These are phyloP conservation scores for Pythium periplocum DNA, from an alignment of 352 stramenopile genomes.

Conservation along the genomic window DNA sequence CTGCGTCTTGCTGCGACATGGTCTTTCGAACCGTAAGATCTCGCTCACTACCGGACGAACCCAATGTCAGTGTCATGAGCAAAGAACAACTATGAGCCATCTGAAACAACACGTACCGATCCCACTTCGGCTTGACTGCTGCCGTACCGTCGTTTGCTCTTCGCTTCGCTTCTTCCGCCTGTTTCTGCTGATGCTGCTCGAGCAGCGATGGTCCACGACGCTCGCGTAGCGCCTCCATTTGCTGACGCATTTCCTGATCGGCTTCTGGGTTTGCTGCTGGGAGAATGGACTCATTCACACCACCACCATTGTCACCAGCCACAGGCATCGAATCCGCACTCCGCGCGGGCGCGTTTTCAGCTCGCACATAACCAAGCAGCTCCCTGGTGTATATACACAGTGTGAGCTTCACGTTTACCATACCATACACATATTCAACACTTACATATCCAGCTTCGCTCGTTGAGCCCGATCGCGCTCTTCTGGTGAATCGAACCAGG, in stretches of 20 bases:
- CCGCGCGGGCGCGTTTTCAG: conserved; percentile 49
- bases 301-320: neutral
- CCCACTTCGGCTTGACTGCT: conserved; percentile 29
- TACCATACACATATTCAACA: neutral
- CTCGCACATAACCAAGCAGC: conserved; percentile 71
- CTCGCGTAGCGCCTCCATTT: conserved; percentile 62
- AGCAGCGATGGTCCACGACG: conserved; percentile 63
- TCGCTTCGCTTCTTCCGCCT: conserved; percentile 38
- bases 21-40: conserved; percentile 52
- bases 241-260: conserved; percentile 58
- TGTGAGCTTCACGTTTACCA: neutral
- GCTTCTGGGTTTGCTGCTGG: conserved; percentile 56
- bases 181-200: conserved; percentile 70
- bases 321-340: conserved; percentile 13
- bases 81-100: neutral
- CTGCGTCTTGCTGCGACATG: conserved; percentile 66
- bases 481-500: conserved; percentile 79
- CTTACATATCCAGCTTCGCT: conserved; percentile 79
- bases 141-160: conserved; percentile 3
- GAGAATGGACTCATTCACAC: conserved; percentile 65
- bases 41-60: conserved; percentile 39
- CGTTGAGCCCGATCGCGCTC: conserved; percentile 74
- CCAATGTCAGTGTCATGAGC: neutral
- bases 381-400: conserved; percentile 31
- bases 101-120: conserved; percentile 33